These are phyloP conservation scores for Paramecium tetraurelia DNA, from an alignment of 73 alveolate species.

Conservation along the genomic window DNA sequence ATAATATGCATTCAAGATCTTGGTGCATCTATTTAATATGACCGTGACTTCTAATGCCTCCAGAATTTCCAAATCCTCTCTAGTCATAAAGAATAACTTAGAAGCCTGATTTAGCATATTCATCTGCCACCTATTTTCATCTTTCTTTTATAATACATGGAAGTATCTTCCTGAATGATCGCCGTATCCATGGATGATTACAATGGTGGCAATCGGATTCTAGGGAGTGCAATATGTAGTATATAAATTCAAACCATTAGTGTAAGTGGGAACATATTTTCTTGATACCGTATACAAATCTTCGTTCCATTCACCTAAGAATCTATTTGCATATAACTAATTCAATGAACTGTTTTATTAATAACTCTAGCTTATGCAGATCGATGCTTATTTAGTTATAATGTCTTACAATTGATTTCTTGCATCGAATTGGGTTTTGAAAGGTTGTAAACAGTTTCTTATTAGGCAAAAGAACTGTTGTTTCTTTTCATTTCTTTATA, in stretches of 20 bases:
- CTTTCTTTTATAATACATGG: not conserved
- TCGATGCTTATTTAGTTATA: not conserved
- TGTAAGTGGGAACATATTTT: not conserved
- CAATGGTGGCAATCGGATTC: not conserved
- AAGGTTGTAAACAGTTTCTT: not conserved
- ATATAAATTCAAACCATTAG: not conserved
- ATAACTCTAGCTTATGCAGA: not conserved
- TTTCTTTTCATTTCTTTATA: not conserved
- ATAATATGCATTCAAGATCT: not conserved
- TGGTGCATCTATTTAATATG: not conserved
- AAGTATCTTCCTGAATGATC: conserved; percentile 47
- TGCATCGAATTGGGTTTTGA: not conserved
- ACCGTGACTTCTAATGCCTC: not conserved
- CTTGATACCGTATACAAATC: not conserved
- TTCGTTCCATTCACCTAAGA: conserved; percentile 28
- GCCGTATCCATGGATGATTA: conserved; percentile 30
- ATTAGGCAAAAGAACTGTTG: not conserved
- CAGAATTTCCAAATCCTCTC: conserved; percentile 48
- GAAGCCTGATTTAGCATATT: not conserved
- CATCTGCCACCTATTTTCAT: not conserved
- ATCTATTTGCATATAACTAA: not conserved
- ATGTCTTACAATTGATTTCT: not conserved
- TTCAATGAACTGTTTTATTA: not conserved
- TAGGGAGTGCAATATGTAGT: not conserved
- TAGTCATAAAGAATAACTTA: conserved; percentile 28